Percentiles rank a stretch among this genome's conserved stretches.
These are phyloP conservation scores for Rhodotorula toruloides DNA, from an alignment of 768 basidiomycete species.

Conservation along the genomic window DNA sequence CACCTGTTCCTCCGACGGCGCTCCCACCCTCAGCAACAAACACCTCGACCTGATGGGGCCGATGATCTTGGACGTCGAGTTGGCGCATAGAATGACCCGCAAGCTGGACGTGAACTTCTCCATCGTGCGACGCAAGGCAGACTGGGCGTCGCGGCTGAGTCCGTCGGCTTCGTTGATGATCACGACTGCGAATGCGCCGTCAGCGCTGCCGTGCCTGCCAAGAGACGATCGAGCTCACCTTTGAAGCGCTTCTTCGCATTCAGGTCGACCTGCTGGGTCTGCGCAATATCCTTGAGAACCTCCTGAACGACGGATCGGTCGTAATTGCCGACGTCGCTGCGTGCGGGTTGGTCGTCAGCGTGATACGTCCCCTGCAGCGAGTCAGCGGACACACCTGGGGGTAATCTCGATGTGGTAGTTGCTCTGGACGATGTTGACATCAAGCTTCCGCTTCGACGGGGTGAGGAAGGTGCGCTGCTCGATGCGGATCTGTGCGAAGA, in stretches of 20 bases:
- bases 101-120: slow-evolving; percentile 99
- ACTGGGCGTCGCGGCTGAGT: slow-evolving; percentile 90
- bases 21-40: slow-evolving; percentile 85
- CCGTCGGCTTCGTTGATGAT: slow-evolving; percentile 97
- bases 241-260: slow-evolving; percentile 95
- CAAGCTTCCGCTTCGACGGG: slow-evolving; percentile 86
- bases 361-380: too few species aligned
- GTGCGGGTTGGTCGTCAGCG: not conserved
- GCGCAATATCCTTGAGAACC: slow-evolving; percentile 93
- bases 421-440: slow-evolving; percentile 93
- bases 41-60: slow-evolving; percentile 95
- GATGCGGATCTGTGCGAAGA: slow-evolving; percentile 72
- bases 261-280: slow-evolving; percentile 95
- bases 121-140: slow-evolving; percentile 94
- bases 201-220: not conserved
- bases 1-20: slow-evolving; percentile 74
- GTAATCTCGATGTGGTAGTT: slow-evolving; percentile 98
- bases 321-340: slow-evolving; percentile 89
- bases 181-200: slow-evolving; percentile 59
- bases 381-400: slow-evolving; percentile 62
- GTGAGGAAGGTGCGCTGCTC: slow-evolving; percentile 94
- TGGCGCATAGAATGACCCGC: slow-evolving; percentile 92
- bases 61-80: slow-evolving; percentile 89
- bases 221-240: slow-evolving; percentile 52
- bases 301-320: slow-evolving; percentile 95